Evolutionary conservation across 2,329 filamentous ascomycete species (phyloP).

Genomic region (Bipolaris zeicola): DNA sequence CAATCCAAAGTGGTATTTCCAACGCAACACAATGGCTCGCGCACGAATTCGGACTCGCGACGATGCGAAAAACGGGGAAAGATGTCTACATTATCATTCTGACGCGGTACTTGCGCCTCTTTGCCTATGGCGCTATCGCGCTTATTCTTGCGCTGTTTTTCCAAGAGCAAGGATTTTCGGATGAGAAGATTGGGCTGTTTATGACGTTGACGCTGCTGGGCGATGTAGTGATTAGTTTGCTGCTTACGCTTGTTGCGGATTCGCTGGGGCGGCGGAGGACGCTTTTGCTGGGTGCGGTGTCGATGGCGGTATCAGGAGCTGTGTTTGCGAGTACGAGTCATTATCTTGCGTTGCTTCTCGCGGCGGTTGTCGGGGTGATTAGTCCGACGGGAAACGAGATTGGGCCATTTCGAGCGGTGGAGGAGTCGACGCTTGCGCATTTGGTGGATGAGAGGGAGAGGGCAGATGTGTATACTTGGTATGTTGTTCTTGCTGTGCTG

Average conservation of each 20-base stretch:
- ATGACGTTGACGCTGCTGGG: conserved; percentile 50
- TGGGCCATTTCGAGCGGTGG: conserved; percentile 49
- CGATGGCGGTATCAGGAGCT: conserved; percentile 45
- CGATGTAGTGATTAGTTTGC: conserved; percentile 44
- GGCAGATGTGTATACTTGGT: conserved; percentile 50
- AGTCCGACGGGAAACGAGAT: conserved; percentile 50
- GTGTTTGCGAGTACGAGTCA: conserved; percentile 44
- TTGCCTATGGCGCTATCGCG: conserved; percentile 45
- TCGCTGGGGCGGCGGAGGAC: conserved; percentile 41
- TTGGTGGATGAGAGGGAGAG: conserved; percentile 37
- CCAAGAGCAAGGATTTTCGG: conserved; percentile 41
- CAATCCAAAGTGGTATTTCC: conserved; percentile 6
- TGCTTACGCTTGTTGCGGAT: conserved; percentile 48
- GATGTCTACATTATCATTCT: conserved; percentile 46
- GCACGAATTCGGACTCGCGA: conserved; percentile 38
- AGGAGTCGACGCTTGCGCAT: conserved; percentile 48
- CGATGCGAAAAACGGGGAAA: conserved; percentile 33
- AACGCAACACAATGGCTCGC: conserved; percentile 29
- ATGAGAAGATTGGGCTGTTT: conserved; percentile 48
- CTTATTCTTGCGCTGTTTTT: conserved; percentile 49
- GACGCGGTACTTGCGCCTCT: conserved; percentile 45
- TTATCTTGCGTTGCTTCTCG: conserved; percentile 40
- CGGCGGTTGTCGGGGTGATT: conserved; percentile 48
- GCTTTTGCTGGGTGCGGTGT: conserved; percentile 40
- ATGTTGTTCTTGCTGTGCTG: conserved; percentile 47